Evolutionary conservation across 139 green algal species (phyloP).

Genomic region (Coelastrella sp.): DNA sequence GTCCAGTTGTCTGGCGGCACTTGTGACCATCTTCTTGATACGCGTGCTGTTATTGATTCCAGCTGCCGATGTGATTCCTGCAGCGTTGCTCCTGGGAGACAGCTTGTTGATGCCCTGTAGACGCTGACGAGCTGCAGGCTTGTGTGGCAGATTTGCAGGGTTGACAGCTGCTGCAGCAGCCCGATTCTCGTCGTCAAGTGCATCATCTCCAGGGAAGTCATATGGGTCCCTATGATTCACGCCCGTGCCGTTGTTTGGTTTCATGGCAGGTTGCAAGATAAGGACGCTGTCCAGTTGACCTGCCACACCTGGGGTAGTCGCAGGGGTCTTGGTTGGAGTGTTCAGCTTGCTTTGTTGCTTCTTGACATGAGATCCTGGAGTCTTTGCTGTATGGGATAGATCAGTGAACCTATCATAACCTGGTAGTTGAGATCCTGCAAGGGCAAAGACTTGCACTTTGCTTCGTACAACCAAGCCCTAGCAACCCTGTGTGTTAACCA

Average conservation of each 20-base stretch:
- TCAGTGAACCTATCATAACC: not conserved
- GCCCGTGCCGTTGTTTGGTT: too few relatives aligned
- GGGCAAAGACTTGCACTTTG: not conserved
- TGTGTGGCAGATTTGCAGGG: not conserved
- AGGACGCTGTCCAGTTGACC: not conserved
- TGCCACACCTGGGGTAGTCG: not conserved
- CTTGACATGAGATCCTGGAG: not conserved
- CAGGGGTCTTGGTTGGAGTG: conserved; percentile 17
- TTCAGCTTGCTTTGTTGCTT: conserved; percentile 29
- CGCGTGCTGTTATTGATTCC: not conserved
- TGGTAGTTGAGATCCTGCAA: not conserved
- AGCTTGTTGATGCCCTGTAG: not conserved
- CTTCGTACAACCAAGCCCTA: not conserved
- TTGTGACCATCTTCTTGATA: not conserved
- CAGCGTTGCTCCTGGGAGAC: not conserved
- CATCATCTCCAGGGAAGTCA: conserved; percentile 34
- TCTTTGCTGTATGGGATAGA: not conserved
- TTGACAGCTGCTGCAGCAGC: not conserved
- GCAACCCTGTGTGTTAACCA: too few relatives aligned
- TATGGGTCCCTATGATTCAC: conserved; percentile 2
- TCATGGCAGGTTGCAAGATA: not conserved
- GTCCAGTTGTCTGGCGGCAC: not conserved
- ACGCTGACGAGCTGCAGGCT: not conserved
- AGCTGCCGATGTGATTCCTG: not conserved
- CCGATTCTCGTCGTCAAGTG: not conserved